These are phyloP conservation scores for Conticribra guillardii DNA, from an alignment of 108 stramenopile genomes.

Conservation along the genomic window DNA sequence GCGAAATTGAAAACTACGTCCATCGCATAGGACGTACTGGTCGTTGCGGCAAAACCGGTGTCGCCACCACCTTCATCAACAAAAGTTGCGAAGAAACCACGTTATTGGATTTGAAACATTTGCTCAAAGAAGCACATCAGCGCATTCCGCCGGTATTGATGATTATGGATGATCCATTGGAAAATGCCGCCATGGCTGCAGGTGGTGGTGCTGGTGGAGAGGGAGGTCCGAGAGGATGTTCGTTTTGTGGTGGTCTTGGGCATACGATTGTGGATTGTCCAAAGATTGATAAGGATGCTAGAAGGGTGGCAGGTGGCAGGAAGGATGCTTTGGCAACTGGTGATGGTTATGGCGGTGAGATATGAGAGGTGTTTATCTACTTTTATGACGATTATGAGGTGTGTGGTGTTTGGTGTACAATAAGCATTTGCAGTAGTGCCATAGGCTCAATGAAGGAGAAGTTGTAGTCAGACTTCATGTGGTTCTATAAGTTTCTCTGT, in stretches of 20 bases:
- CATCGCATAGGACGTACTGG: slow-evolving; percentile 99
- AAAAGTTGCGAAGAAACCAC: slow-evolving; percentile 92
- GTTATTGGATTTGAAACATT: slow-evolving; percentile 95
- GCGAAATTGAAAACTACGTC: slow-evolving; percentile 97
- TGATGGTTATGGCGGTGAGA: slow-evolving; percentile 93
- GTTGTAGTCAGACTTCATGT: too few species aligned
- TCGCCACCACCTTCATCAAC: slow-evolving; percentile 99
- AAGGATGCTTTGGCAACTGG: slow-evolving; percentile 88
- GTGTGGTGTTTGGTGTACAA: too few species aligned
- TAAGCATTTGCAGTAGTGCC: too few species aligned
- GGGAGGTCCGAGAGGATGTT: slow-evolving; percentile 91
- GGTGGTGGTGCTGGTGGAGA: slow-evolving; percentile 61
- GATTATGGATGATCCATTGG: slow-evolving; percentile 97
- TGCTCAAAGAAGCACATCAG: slow-evolving; percentile 97
- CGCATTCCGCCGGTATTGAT: slow-evolving; percentile 97
- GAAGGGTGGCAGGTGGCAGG: slow-evolving; percentile 88
- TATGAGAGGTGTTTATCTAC: slow-evolving; percentile 13
- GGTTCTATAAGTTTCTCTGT: too few species aligned
- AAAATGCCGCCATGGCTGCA: slow-evolving; percentile 56
- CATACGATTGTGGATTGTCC: slow-evolving; percentile 99
- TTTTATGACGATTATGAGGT: too few species aligned
- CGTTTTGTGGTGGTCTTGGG: slow-evolving; percentile 98
- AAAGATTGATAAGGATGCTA: slow-evolving; percentile 98
- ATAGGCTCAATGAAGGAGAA: too few species aligned
- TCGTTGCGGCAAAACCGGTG: slow-evolving; percentile 98